These are phyloP conservation scores for Sugiyamaella xylanicola DNA, from an alignment of 1,139 yeast species.

Conservation along the genomic window DNA sequence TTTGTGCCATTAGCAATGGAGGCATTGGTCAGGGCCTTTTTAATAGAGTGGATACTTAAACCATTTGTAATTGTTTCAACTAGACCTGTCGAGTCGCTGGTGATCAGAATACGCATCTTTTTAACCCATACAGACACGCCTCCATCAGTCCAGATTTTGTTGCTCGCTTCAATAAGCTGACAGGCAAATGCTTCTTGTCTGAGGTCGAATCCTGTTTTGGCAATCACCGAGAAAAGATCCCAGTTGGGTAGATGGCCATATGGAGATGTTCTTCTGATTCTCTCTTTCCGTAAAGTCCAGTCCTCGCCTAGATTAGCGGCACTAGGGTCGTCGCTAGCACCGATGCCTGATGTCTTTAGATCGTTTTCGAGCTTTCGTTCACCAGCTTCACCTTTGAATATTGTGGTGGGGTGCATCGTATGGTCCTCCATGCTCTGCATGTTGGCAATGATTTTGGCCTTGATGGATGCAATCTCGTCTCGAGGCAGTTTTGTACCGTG, in stretches of 20 bases:
- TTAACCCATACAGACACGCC: slow-evolving; percentile 84
- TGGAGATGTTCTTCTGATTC: slow-evolving; percentile 74
- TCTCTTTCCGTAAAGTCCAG: slow-evolving; percentile 77
- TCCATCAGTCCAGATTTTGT: slow-evolving; percentile 75
- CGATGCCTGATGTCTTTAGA: slow-evolving; percentile 72
- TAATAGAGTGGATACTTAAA: slow-evolving; percentile 87
- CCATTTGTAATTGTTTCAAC: slow-evolving; percentile 97
- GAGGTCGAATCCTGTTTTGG: slow-evolving; percentile 91
- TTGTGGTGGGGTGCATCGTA: slow-evolving; percentile 45
- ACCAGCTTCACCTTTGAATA: slow-evolving; percentile 75
- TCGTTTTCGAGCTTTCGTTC: slow-evolving; percentile 90
- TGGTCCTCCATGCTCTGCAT: slow-evolving; percentile 85
- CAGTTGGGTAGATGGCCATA: slow-evolving; percentile 88
- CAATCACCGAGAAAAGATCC: slow-evolving; percentile 94
- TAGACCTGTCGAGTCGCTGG: slow-evolving; percentile 86
- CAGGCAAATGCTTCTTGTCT: slow-evolving; percentile 98
- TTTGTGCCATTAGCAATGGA: slow-evolving; percentile 67
- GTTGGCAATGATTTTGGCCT: slow-evolving; percentile 75
- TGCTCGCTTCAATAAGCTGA: slow-evolving; percentile 83
- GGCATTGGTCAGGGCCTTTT: slow-evolving; percentile 81
- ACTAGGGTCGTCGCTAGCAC: slow-evolving; percentile 45
- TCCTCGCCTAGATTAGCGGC: slow-evolving; percentile 80
- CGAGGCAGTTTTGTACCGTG: slow-evolving; percentile 61
- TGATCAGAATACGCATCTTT: slow-evolving; percentile 84
- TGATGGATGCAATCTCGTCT: slow-evolving; percentile 73